Conservation (phyloP, 2,329 filamentous ascomycete species). For the Sarocladium oryzae region DNA sequence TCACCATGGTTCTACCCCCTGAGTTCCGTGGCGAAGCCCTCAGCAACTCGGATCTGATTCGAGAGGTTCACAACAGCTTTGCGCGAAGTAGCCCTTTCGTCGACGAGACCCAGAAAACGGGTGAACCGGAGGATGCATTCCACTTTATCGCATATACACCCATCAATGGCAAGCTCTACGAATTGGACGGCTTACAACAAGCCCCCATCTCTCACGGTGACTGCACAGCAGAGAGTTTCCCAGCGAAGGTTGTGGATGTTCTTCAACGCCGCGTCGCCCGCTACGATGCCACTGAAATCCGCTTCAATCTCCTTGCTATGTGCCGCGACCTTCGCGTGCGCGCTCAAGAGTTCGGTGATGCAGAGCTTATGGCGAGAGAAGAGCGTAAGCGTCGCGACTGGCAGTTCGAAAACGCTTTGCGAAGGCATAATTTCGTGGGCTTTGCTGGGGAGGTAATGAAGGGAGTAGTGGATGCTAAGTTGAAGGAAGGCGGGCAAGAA, state of each 20-base stretch:
- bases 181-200: constrained; percentile 90
- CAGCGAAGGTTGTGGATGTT: constrained; percentile 76
- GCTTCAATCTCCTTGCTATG: constrained; percentile 94
- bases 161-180: constrained; percentile 75
- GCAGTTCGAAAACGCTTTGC: constrained; percentile 90
- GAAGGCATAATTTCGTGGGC: constrained; percentile 92
- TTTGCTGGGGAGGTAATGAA: constrained; percentile 89
- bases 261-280: constrained; percentile 75
- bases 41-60: constrained; percentile 60
- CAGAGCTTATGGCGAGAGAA: constrained; percentile 70
- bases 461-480: constrained; percentile 70
- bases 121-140: constrained; percentile 80
- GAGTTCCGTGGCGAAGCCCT: constrained; percentile 60
- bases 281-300: constrained; percentile 82
- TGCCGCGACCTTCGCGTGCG: constrained; percentile 73
- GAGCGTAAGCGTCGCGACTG: constrained; percentile 78
- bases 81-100: constrained; percentile 83
- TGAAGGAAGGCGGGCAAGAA: constrained; percentile 55
- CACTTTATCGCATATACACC: constrained; percentile 96
- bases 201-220: constrained; percentile 83
- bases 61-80: constrained; percentile 84
- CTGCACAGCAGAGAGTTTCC: constrained; percentile 66
- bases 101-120: constrained; percentile 70
- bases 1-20: constrained; percentile 75
- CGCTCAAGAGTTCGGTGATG: constrained; percentile 76